phyloP scores from a whole-genome alignment of 73 alveolate genomes.

The Tetrahymena borealis region DNA sequence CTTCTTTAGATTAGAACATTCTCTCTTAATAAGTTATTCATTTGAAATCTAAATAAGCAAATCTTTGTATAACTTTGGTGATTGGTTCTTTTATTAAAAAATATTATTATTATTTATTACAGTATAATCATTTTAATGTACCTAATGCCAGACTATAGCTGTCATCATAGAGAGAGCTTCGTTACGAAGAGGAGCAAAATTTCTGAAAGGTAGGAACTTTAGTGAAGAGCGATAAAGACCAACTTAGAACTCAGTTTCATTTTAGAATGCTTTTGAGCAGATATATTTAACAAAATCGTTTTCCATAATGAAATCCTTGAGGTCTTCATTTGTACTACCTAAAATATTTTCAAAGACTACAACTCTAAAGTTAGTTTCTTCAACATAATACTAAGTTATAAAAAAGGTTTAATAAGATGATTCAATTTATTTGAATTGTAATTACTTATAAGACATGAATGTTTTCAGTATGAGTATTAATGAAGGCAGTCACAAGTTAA shows the following conservation, averaged over 20 bases:
- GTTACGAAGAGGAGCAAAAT: background rate
- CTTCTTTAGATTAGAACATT: background rate
- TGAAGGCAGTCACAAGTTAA: background rate
- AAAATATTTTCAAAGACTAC: background rate
- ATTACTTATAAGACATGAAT: background rate
- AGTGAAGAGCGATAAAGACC: constrained; percentile 1
- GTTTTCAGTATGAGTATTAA: background rate
- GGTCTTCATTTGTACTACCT: background rate
- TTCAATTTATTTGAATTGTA: background rate
- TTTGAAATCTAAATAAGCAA: background rate
- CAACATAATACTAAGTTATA: background rate
- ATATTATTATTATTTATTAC: background rate
- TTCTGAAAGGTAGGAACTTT: background rate
- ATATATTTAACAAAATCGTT: background rate
- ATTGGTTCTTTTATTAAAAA: background rate
- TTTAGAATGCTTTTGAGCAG: background rate
- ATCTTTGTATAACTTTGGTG: background rate
- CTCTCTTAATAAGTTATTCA: background rate
- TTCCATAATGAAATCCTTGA: background rate
- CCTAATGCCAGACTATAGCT: background rate
- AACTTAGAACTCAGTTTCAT: background rate
- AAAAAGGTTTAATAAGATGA: background rate
- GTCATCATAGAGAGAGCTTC: background rate
- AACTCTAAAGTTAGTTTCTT: background rate
- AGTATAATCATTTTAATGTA: background rate